These are phyloP conservation scores for Tetraselmis chui DNA, from an alignment of 139 green algal genomes.

Conservation along the genomic window DNA sequence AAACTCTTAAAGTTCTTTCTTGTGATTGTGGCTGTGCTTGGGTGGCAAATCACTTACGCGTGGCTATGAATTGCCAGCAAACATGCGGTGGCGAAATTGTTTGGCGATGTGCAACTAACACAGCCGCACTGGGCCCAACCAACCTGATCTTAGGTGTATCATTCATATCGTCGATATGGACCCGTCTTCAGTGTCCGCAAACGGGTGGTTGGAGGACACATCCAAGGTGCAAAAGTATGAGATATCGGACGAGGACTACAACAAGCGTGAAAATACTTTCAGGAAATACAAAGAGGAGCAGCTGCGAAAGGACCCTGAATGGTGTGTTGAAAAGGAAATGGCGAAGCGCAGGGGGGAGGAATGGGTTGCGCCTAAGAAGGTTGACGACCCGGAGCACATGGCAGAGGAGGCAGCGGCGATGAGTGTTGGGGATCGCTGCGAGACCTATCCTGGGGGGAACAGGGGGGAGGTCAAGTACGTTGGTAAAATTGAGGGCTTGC, in stretches of 20 bases:
- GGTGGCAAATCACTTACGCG: not conserved
- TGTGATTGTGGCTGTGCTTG: not conserved
- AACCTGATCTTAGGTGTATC: slow-evolving; percentile 36
- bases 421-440: slow-evolving; percentile 65
- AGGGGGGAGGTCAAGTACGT: slow-evolving; percentile 80
- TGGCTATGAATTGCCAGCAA: not conserved
- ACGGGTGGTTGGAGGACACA: slow-evolving; percentile 94
- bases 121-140: not conserved
- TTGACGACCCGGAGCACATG: slow-evolving; percentile 37
- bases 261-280: slow-evolving; percentile 84
- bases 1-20: too few species aligned
- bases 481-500: slow-evolving; percentile 56
- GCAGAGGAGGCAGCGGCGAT: slow-evolving; percentile 38
- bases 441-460: slow-evolving; percentile 83
- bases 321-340: slow-evolving; percentile 85
- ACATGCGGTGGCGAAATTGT: not conserved
- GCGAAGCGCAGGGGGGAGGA: slow-evolving; percentile 35
- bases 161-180: slow-evolving; percentile 91
- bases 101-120: not conserved
- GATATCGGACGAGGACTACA: slow-evolving; percentile 94
- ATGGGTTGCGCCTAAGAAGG: slow-evolving; percentile 1
- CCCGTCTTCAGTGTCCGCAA: slow-evolving; percentile 65
- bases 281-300: slow-evolving; percentile 75
- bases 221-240: slow-evolving; percentile 94
- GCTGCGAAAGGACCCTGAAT: slow-evolving; percentile 75